Percentiles rank a stretch among this genome's conserved stretches.
Conservation (phyloP, 805 yeast species). For the Candida nitratophila region DNA sequence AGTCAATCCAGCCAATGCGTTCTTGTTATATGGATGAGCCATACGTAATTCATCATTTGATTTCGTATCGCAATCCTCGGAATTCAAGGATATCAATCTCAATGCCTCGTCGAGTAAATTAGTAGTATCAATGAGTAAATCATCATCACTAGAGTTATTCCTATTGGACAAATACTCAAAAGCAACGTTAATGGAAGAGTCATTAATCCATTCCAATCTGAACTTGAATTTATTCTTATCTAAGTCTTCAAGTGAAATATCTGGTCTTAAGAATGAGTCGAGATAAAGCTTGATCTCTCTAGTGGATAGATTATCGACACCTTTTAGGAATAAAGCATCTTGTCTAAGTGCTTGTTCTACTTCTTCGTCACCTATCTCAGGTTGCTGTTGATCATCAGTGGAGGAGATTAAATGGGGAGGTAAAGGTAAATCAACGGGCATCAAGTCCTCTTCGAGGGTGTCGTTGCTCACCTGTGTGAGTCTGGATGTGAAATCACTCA, state of each 20-base stretch:
- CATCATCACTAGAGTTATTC: not conserved
- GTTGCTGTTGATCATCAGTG: not conserved
- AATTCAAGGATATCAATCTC: constrained; percentile 6
- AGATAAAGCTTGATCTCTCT: constrained; percentile 50
- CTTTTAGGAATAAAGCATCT: constrained; percentile 43
- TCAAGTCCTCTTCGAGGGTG: not conserved
- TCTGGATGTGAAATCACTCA: constrained; percentile 2
- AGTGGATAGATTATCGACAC: constrained; percentile 61
- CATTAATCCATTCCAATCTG: constrained; percentile 62
- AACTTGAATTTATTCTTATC: constrained; percentile 25
- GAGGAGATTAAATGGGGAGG: not conserved
- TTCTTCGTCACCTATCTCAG: not conserved
- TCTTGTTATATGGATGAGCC: not conserved
- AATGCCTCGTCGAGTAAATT: constrained; percentile 1
- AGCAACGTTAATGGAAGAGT: constrained; percentile 47
- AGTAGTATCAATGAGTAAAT: not conserved
- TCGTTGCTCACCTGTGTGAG: not conserved
- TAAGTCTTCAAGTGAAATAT: constrained; percentile 21
- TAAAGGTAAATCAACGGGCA: not conserved
- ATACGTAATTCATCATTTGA: not conserved
- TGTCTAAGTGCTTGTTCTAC: constrained; percentile 28
- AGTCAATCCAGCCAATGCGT: not conserved
- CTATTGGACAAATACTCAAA: constrained; percentile 26
- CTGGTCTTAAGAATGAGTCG: constrained; percentile 35
- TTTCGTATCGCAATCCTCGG: not conserved